A percentile compares a stretch with the other conserved stretches of the same genome.
These are phyloP conservation scores for Pascua sp. DNA, from an alignment of 1,284 basidiomycete species.

Conservation along the genomic window DNA sequence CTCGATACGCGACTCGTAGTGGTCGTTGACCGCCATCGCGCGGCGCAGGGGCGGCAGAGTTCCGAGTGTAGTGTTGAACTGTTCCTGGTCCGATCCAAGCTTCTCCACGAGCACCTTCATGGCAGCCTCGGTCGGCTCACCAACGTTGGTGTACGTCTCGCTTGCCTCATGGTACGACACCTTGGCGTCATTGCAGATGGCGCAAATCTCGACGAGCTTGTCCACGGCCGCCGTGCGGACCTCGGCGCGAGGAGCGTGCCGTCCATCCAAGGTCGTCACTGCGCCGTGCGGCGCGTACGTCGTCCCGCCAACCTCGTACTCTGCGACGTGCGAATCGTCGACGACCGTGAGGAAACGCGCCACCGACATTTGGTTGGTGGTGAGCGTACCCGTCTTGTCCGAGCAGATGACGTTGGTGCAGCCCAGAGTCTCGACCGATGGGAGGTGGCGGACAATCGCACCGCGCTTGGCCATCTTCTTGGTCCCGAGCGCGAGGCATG, in stretches of 20 bases:
- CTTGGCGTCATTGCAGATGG: slow-evolving; percentile 90
- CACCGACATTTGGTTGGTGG: slow-evolving; percentile 95
- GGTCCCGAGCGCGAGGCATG: slow-evolving; percentile 90
- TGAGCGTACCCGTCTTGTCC: slow-evolving; percentile 93
- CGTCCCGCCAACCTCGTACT: slow-evolving; percentile 80
- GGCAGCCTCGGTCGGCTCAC: slow-evolving; percentile 95
- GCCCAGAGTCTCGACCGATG: slow-evolving; percentile 93
- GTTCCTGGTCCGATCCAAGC: slow-evolving; percentile 54
- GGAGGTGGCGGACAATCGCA: slow-evolving; percentile 90
- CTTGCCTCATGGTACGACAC: slow-evolving; percentile 73
- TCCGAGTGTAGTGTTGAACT: slow-evolving; percentile 56
- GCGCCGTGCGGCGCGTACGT: slow-evolving; percentile 80
- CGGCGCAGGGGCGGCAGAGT: slow-evolving; percentile 62
- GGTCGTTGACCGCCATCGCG: slow-evolving; percentile 76
- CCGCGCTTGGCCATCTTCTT: slow-evolving; percentile 98
- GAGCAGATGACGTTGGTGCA: slow-evolving; percentile 96
- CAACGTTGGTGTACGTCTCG: slow-evolving; percentile 73
- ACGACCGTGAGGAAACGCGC: slow-evolving; percentile 71
- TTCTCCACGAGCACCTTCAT: slow-evolving; percentile 92
- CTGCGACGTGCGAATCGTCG: slow-evolving; percentile 54
- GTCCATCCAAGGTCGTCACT: slow-evolving; percentile 64
- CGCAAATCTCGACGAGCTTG: slow-evolving; percentile 79
- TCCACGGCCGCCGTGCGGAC: slow-evolving; percentile 69
- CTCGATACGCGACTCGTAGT: slow-evolving; percentile 69
- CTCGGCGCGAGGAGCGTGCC: slow-evolving; percentile 55